Evolutionary conservation across 164 flowering plant species (phyloP).

Genomic region (Dillenia turbinata): DNA sequence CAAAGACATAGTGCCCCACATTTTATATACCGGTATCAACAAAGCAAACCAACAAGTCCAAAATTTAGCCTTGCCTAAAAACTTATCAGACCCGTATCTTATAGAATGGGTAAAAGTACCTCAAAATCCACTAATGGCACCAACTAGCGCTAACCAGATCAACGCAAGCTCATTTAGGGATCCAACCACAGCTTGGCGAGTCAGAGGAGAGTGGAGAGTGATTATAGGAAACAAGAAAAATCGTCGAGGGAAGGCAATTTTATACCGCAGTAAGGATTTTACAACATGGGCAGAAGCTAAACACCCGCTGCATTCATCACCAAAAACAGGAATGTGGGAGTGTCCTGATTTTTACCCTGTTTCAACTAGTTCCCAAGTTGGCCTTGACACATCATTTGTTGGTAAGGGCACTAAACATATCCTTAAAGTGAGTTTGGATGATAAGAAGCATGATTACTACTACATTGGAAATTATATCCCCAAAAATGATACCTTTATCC

Average conservation of each 20-base stretch:
- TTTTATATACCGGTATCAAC: conserved; percentile 49
- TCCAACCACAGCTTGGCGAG: conserved; percentile 43
- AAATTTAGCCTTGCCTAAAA: conserved; percentile 41
- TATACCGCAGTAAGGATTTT: conserved; percentile 8
- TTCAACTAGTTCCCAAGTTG: neutral
- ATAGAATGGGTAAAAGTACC: conserved; percentile 38
- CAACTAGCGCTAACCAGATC: conserved; percentile 10
- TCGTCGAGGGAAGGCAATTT: neutral
- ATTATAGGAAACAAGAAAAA: neutral
- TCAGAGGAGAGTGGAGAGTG: conserved; percentile 2
- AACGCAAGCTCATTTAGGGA: conserved; percentile 33
- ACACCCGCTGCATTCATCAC: conserved; percentile 4
- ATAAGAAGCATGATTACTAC: conserved; percentile 29
- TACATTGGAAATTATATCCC: conserved; percentile 34
- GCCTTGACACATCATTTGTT: neutral
- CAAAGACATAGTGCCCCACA: conserved; percentile 18
- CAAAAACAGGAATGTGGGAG: conserved; percentile 15
- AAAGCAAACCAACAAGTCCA: conserved; percentile 28
- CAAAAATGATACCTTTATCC: conserved; percentile 20
- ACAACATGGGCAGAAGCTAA: neutral
- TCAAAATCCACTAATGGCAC: conserved; percentile 35
- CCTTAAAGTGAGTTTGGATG: conserved; percentile 37
- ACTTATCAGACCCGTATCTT: conserved; percentile 40
- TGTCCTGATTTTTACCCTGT: conserved; percentile 18
- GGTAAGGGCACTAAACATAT: conserved; percentile 38